A percentile compares a stretch with the other conserved stretches of the same genome.
phyloP scores from a whole-genome alignment of 2,329 filamentous ascomycete species.

The Venturia nashicola region DNA sequence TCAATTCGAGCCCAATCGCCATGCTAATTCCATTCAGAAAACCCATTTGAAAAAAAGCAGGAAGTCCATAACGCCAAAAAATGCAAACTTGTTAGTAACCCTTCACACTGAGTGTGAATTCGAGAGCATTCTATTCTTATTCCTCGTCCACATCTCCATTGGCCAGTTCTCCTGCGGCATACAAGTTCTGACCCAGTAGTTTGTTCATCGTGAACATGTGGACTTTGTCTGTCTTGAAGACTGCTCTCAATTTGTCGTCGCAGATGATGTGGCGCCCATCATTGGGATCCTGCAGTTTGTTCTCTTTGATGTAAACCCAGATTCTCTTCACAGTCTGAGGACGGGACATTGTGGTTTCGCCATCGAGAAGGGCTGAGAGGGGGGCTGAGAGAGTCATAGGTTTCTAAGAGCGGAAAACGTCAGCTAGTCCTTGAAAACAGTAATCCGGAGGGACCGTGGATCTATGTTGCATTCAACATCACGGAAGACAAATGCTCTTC shows the following conservation, averaged over 20 bases:
- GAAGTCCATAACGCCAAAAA: neutral
- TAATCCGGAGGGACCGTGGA: too few relatives aligned
- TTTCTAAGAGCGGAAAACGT: conserved; percentile 40
- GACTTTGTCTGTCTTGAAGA: conserved; percentile 83
- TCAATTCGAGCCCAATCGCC: neutral
- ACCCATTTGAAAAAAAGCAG: neutral
- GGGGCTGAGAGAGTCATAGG: conserved; percentile 62
- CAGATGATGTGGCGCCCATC: conserved; percentile 91
- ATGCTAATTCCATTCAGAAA: neutral
- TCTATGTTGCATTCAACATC: too few relatives aligned
- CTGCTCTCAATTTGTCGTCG: conserved; percentile 79
- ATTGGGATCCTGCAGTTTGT: conserved; percentile 76
- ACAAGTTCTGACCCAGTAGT: conserved; percentile 78
- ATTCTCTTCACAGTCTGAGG: conserved; percentile 94
- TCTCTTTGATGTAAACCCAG: conserved; percentile 86
- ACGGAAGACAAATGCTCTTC: too few relatives aligned
- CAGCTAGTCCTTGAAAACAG: conserved; percentile 26
- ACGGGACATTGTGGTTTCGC: conserved; percentile 60
- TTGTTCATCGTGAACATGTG: conserved; percentile 99
- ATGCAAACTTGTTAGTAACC: neutral
- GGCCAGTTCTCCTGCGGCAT: conserved; percentile 59
- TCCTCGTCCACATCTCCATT: neutral
- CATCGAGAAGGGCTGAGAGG: conserved; percentile 55
- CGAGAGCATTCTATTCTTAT: neutral
- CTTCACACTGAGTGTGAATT: neutral